Base-by-base conservation (phyloP, 345 rosid genomes). In the Salix suchowensis region DNA sequence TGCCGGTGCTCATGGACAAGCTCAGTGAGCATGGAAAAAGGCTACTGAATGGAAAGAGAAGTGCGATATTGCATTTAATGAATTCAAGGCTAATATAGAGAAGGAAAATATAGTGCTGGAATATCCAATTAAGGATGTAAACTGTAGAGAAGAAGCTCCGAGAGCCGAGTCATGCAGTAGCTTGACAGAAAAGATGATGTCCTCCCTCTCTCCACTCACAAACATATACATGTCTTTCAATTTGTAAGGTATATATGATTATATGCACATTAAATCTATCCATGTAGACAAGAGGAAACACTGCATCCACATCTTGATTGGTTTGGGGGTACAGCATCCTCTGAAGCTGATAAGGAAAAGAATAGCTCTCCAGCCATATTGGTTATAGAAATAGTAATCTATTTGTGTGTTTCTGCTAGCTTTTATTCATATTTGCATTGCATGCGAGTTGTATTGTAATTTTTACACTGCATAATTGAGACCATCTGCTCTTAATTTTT, bases 31-130 rank as follows among this genome's bases (percentile, higher is more conserved):
- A 68, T 37, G 75, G 67, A 52, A 18, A 70, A 77, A 76, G 68
- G 78, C 81, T 62, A 68, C 39, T 44, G 84, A 82, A 65, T 84
- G 86, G 89, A 87, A 81, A 83, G 81, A 75, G 32, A 87, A 81
- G 75, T 84, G 82, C 32, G 86, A 84, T 50, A 75, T 58, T 73
- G 74, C 55, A 70, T 52, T 81, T 66, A 75, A 76, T 66, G 87
- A 87, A 75, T 74, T 60, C 61, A 68, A 55, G 58, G 79, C 19
- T 55, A 67, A 54, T 28, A 48, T 24, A 37, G 85, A 85, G 81
- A 83, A 85, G 70, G 85, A 74, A 71, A 70, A 71, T n/a, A 67
- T 69, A n/a, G 16, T 44, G 24, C 67, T 67, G 78, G 83, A 82
- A 54, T 73, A 76, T 46, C 72, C 40, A 69, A 68, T 75, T 69